phyloP scores from a whole-genome alignment of 192 early-diverging fungal genomes.

The Backusella mclennaniae region DNA sequence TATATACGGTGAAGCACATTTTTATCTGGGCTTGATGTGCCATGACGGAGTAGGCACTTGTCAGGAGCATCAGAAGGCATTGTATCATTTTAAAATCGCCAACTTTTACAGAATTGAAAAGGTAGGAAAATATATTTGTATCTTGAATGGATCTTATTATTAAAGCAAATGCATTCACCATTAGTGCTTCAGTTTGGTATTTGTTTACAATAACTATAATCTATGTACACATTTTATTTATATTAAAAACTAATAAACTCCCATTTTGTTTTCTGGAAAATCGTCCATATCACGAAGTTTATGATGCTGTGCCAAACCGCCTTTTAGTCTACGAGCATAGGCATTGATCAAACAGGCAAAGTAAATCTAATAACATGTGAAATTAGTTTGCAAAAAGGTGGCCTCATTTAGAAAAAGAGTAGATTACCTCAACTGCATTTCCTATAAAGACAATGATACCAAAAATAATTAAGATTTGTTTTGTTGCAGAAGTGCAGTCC shows the following conservation, averaged over 20 bases:
- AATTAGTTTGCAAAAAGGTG: neutral
- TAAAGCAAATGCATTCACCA: too few relatives aligned
- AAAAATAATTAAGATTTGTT: neutral
- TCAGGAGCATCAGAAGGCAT: neutral
- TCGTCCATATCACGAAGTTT: slow-evolving; percentile 17
- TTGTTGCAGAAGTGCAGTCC: slow-evolving; percentile 3
- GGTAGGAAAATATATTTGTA: neutral
- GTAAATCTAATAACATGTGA: neutral
- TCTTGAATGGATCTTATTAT: neutral
- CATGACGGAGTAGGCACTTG: neutral
- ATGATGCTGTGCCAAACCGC: neutral
- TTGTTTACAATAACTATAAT: too few relatives aligned
- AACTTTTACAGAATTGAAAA: neutral
- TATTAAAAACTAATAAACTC: neutral
- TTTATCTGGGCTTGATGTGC: neutral
- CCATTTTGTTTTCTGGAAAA: slow-evolving; percentile 9
- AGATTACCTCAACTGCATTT: neutral
- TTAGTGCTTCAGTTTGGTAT: too few relatives aligned
- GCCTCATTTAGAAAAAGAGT: neutral
- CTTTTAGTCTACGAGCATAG: slow-evolving; percentile 8
- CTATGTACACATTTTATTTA: neutral
- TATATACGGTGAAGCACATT: neutral
- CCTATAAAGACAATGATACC: slow-evolving; percentile 2
- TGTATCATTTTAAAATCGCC: neutral
- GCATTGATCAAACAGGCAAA: slow-evolving; percentile 3